Conservation (phyloP, 1,139 yeast species). For the Protomyces macrosporus region DNA sequence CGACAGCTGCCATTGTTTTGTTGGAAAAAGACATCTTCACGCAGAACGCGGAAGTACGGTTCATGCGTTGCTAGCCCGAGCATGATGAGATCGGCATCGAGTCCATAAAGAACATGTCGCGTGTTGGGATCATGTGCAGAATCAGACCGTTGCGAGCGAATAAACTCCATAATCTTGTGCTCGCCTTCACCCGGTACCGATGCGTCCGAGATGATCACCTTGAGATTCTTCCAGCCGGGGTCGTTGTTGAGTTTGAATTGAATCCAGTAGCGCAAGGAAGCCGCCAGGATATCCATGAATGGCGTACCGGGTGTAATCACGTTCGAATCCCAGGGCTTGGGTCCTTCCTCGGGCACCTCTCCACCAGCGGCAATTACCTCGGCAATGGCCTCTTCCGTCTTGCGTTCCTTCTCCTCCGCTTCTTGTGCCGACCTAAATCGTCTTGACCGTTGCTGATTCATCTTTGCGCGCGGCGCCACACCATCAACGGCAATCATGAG, state of each 20-base stretch:
- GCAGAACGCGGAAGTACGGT: slow-evolving; percentile 86
- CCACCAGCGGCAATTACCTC: slow-evolving; percentile 47
- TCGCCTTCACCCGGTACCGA: slow-evolving; percentile 99
- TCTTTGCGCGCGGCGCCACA: slow-evolving; percentile 98
- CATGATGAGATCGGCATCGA: slow-evolving; percentile 96
- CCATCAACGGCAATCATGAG: slow-evolving; percentile 94
- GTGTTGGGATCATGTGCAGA: slow-evolving; percentile 75
- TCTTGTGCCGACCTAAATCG: slow-evolving; percentile 93
- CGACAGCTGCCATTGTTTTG: slow-evolving; percentile 44
- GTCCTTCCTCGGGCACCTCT: slow-evolving; percentile 42
- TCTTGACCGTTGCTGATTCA: slow-evolving; percentile 98
- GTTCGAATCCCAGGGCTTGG: slow-evolving; percentile 75
- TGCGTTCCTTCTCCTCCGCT: slow-evolving; percentile 53
- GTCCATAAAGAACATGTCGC: slow-evolving; percentile 92
- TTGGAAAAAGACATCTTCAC: slow-evolving; percentile 93
- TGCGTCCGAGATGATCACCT: slow-evolving; percentile 85
- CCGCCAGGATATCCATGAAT: slow-evolving; percentile 87
- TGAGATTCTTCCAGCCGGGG: slow-evolving; percentile 75
- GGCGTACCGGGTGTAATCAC: slow-evolving; percentile 98
- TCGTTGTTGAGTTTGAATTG: slow-evolving; percentile 87
- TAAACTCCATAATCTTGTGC: slow-evolving; percentile 93
- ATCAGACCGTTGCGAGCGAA: slow-evolving; percentile 73
- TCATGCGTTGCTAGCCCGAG: slow-evolving; percentile 96
- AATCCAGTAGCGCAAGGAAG: slow-evolving; percentile 78
- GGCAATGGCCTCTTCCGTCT: slow-evolving; percentile 44